Base-by-base conservation (phyloP, 2,329 filamentous ascomycete genomes). In the Fusarium xyrophilum region DNA sequence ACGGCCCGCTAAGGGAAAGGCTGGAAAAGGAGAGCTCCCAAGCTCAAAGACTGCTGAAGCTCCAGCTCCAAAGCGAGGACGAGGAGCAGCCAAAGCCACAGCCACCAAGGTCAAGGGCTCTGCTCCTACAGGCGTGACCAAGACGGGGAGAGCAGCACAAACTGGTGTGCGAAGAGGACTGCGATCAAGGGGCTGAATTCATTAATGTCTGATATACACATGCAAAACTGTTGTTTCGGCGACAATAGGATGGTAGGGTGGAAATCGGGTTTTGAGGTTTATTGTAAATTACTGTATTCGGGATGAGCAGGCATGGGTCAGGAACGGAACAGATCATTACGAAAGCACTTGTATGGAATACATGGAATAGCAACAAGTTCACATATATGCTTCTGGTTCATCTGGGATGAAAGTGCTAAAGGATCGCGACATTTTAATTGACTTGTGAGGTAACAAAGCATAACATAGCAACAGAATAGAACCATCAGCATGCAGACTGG, bases 21-120 rank as follows among this genome's bases (percentile, higher is more conserved):
- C 72, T 10, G 72, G 72, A 23, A 74, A 74, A 36, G 72, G 72
- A 14, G 72, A 74, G 39, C 56, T 74, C 15, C 42, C 68, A 36
- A 63, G 60, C 39, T 27, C 68, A 13, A 74, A 73, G 35, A 40
- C 39, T 1, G 50, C 32, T 1, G 50, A 53, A n/a, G 56, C 58
- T 8, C 47, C 53, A 6, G 28, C 50, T 7, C 25, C 63, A 28
- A 74, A 70, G 46, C 61, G 60, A 33, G 67, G 67, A 42, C 63
- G 58, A 50, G 61, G 48, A 32, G 54, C 46, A 14, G 65, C 46
- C 30, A 68, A 58, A 47, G 27, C 60, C 27, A 48, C 38, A 15
- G 30, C 44, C 19, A 36, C 57, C 14, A 65, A 68, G 25, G 35
- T 25, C 12, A 58, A 69, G n/a, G 65, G 23, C 19, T 40, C 68